phyloP scores from a whole-genome alignment of 805 yeast species.

The Wickerhamiella qilinensis region DNA sequence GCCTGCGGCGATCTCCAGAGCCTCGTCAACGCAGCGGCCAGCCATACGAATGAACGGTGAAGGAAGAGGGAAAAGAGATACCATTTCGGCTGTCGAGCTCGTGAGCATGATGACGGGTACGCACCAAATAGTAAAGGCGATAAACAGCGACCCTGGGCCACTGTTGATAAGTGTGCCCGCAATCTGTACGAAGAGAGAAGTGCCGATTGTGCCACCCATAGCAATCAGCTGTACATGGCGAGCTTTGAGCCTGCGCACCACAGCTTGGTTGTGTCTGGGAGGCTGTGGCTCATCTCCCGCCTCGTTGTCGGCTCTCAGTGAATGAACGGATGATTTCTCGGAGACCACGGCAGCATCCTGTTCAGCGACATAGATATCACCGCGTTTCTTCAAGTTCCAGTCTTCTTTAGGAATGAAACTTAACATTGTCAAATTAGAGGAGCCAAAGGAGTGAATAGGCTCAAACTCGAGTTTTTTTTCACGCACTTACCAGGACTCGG shows the following conservation, averaged over 20 bases:
- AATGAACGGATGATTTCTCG: background rate
- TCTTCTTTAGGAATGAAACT: no score
- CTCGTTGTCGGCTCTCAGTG: background rate
- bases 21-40: constrained; percentile 60
- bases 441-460: no score
- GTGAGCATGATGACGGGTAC: constrained; percentile 52
- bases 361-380: no score
- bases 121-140: constrained; percentile 58
- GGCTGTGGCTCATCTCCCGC: background rate
- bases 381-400: no score
- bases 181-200: constrained; percentile 15
- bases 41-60: constrained; percentile 67
- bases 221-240: constrained; percentile 32
- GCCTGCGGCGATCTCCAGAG: constrained; percentile 59
- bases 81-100: constrained; percentile 62
- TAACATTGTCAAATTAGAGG: no score
- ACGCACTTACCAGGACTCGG: no score
- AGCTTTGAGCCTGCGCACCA: background rate
- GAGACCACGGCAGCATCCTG: background rate
- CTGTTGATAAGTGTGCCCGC: constrained; percentile 38
- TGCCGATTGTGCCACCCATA: constrained; percentile 17
- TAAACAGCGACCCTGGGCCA: constrained; percentile 54
- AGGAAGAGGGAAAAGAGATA: constrained; percentile 55
- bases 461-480: no score
- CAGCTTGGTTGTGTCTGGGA: background rate